Evolutionary conservation across 129 eudicot genomes (phyloP).

Genomic region (Heracleum sosnowskyi): DNA sequence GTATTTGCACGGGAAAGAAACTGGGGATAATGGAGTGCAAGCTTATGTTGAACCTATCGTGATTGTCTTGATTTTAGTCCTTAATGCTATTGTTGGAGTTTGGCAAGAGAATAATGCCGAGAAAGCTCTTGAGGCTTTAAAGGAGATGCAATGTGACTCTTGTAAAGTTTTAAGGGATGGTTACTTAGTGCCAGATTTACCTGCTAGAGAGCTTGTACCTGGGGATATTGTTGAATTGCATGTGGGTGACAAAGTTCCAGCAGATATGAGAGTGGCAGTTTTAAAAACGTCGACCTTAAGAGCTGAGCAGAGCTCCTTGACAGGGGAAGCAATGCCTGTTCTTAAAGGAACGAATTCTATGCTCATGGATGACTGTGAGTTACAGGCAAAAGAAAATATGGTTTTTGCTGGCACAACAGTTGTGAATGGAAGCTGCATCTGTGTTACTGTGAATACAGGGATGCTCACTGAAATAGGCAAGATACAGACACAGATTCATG

Average conservation of each 20-base stretch:
- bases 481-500: conserved; percentile 69
- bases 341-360: conserved; percentile 48
- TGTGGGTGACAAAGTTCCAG: conserved; percentile 75
- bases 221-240: conserved; percentile 74
- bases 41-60: conserved; percentile 81
- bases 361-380: conserved; percentile 53
- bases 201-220: conserved; percentile 80
- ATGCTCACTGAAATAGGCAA: conserved; percentile 72
- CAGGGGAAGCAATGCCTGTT: conserved; percentile 88
- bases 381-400: conserved; percentile 83
- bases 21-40: conserved; percentile 48
- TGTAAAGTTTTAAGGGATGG: conserved; percentile 69
- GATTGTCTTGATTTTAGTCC: conserved; percentile 57
- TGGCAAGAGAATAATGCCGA: conserved; percentile 94
- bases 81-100: conserved; percentile 82
- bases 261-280: conserved; percentile 62
- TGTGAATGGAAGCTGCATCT: conserved; percentile 77
- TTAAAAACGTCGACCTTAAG: conserved; percentile 65
- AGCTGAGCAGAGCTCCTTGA: conserved; percentile 78
- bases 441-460: conserved; percentile 52
- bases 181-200: conserved; percentile 52
- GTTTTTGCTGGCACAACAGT: conserved; percentile 84
- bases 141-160: conserved; percentile 74
- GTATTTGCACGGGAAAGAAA: conserved; percentile 45
- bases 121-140: conserved; percentile 69